phyloP scores from a whole-genome alignment of 73 alveolate species.

The Paramecium pentaurelia region DNA sequence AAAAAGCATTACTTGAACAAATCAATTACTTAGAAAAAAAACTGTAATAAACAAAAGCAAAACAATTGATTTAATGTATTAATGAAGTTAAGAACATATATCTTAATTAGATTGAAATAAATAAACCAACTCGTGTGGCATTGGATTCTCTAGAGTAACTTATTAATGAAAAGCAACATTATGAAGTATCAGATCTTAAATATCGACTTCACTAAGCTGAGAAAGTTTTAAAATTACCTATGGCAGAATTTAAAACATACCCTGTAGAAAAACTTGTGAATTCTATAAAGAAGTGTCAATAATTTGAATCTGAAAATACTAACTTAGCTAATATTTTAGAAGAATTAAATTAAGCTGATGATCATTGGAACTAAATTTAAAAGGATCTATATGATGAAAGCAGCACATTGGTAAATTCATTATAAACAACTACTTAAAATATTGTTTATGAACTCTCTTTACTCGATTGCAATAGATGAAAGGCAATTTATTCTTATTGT shows the following conservation, averaged over 20 bases:
- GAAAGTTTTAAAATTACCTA: not conserved
- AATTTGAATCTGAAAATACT: not conserved
- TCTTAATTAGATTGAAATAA: not conserved
- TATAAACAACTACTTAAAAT: not conserved
- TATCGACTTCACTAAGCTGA: not conserved
- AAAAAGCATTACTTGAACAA: not conserved
- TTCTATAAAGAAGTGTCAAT: not conserved
- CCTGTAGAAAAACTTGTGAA: not conserved
- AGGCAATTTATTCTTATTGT: not conserved
- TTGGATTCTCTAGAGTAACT: not conserved
- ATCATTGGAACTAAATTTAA: not conserved
- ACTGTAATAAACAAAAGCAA: not conserved
- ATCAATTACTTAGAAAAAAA: constrained; percentile 1
- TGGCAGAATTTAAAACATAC: not conserved
- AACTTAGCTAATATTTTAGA: not conserved
- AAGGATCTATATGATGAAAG: not conserved
- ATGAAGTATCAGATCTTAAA: constrained; percentile 1
- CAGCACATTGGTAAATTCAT: not conserved
- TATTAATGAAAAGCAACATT: not conserved
- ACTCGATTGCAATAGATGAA: not conserved
- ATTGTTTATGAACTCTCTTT: not conserved
- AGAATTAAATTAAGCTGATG: not conserved
- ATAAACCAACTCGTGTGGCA: not conserved
- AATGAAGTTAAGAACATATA: not conserved
- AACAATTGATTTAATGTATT: not conserved